Conservation (phyloP, 441 rosid genomes). For the Codiaeum variegatum region DNA sequence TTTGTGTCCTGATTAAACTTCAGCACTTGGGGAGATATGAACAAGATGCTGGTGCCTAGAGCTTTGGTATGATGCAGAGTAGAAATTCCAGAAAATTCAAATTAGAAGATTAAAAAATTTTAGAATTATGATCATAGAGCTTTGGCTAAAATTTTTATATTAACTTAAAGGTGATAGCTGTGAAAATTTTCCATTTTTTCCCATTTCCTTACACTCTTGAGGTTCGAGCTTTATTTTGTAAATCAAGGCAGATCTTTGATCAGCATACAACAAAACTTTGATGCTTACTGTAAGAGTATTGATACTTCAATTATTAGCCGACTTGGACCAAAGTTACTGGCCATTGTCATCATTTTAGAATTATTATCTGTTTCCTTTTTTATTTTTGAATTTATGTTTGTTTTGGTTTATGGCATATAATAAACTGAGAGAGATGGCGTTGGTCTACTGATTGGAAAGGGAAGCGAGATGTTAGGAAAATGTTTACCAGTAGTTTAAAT, state of each 20-base stretch:
- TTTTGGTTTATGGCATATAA: not conserved
- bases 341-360: not conserved
- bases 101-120: too few relatives aligned
- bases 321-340: not conserved
- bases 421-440: not conserved
- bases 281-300: not conserved
- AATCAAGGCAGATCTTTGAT: not conserved
- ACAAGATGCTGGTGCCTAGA: not conserved
- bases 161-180: not conserved
- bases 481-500: not conserved
- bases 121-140: too few relatives aligned
- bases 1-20: not conserved
- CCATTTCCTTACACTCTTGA: not conserved
- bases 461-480: not conserved
- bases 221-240: not conserved
- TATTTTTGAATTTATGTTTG: not conserved
- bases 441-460: not conserved
- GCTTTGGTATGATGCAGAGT: not conserved
- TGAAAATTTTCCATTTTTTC: not conserved
- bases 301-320: not conserved
- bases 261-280: not conserved
- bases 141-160: not conserved
- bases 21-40: not conserved
- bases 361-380: not conserved
- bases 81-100: too few relatives aligned